phyloP scores from a whole-genome alignment of 192 early-diverging fungal species.

The Backusella liffmaniae region DNA sequence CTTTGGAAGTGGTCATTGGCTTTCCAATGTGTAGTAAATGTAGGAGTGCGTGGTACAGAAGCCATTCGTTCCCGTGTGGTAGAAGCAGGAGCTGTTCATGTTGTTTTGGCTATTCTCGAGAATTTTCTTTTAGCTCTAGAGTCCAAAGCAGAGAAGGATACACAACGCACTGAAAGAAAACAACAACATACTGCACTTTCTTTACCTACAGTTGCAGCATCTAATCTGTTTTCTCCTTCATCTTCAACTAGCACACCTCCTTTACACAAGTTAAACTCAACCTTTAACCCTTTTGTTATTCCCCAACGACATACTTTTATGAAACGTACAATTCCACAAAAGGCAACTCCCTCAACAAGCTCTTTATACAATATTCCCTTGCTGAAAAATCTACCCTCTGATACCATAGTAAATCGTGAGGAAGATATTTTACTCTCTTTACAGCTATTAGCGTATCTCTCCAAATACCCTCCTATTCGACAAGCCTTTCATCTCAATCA shows the following conservation, averaged over 20 bases:
- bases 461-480: constrained; percentile 87
- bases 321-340: constrained; percentile 11
- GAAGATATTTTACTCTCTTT: constrained; percentile 82
- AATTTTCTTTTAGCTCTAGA: constrained; percentile 55
- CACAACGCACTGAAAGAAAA: constrained; percentile 8
- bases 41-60: constrained; percentile 81
- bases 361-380: constrained; percentile 30
- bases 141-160: constrained; percentile 54
- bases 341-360: constrained; percentile 21
- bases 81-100: constrained; percentile 79
- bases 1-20: constrained; percentile 82
- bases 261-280: constrained; percentile 10
- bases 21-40: constrained; percentile 84
- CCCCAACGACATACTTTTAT: constrained; percentile 28
- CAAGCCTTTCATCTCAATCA: constrained; percentile 50
- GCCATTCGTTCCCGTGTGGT: constrained; percentile 81
- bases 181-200: constrained; percentile 13
- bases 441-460: constrained; percentile 86
- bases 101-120: constrained; percentile 78
- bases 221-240: background rate
- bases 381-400: constrained; percentile 35
- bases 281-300: constrained; percentile 13
- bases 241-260: constrained; percentile 3
- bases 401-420: constrained; percentile 60
- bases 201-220: background rate